phyloP scores from a whole-genome alignment of 2,329 filamentous ascomycete genomes.

The Hymenoscyphus scutula region DNA sequence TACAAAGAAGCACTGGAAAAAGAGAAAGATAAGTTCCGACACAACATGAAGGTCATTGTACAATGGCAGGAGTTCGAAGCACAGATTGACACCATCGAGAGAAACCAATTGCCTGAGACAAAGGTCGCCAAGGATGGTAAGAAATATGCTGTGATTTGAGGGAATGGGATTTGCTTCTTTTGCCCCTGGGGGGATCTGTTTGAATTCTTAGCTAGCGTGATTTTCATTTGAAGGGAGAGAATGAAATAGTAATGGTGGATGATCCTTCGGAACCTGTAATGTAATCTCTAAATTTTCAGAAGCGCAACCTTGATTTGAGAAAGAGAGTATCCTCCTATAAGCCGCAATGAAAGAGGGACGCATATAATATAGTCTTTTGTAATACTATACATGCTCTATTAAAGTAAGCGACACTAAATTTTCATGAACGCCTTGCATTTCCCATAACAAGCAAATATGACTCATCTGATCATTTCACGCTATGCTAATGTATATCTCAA shows the following conservation, averaged over 20 bases:
- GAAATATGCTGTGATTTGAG: background rate
- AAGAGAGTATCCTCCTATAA: background rate
- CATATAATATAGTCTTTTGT: background rate
- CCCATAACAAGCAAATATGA: background rate
- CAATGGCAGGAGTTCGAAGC: background rate
- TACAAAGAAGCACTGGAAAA: no score
- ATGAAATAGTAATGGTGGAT: background rate
- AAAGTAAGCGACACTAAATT: background rate
- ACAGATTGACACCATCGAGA: background rate
- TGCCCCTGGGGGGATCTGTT: background rate
- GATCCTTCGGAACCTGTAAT: background rate
- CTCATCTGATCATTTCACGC: background rate
- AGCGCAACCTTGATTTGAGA: background rate
- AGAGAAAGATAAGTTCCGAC: no score
- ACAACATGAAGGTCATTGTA: no score
- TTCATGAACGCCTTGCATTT: background rate
- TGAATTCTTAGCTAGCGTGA: background rate
- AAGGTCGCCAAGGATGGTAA: background rate
- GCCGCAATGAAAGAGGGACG: background rate
- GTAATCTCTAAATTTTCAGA: background rate
- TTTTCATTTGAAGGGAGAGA: background rate
- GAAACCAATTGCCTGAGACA: background rate
- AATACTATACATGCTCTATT: constrained; percentile 12
- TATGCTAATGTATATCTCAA: background rate
- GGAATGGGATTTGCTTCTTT: background rate